Base-by-base conservation (phyloP, 2,329 filamentous ascomycete species). In the Diplodia intermedia region DNA sequence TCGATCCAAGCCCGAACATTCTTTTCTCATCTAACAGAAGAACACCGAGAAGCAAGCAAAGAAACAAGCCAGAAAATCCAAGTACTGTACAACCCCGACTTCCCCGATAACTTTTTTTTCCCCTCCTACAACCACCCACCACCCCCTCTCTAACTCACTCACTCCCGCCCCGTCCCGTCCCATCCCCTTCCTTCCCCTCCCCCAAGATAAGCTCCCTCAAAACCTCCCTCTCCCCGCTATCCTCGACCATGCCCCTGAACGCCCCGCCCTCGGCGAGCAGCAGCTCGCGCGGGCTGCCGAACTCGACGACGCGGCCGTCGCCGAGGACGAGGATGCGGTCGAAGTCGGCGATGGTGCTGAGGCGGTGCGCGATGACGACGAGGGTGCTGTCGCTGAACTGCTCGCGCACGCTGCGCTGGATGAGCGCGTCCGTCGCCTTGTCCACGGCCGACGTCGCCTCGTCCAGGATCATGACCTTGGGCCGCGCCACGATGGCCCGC, bases 401-500 rank as follows among this genome's bases (percentile, higher is more conserved):
- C 31, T 71, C 67, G 9, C 68, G 60, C 20, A 75, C 69, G 52
- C 68, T 67, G 15, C 53, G 40, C 57, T 71, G 73, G 50, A 75
- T 73, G 61, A 69, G 65, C 20, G 49, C 62, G 38, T 74, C 73
- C 14, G 71, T 75, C 29, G 68, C 69, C 33, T 68, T 68, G 70
- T 75, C 72, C 3, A 75, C 67, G 0, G 91, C 90, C 3, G 87
- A 90, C 0, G 91, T 94, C 0, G 91, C 91, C 79, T 94, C 91
- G 75, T 94, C 91, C 1, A 94, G 85, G 1, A 94, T 88, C 86
- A 94, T 90, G 72, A 94, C 88, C 75, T 90, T 90, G 3, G 91
- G 90, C 0, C 89, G 85, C 7, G 71, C 60, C 14, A 72, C 56
- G 49, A 73, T 71, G 61, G 72, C 72, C 49, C 72, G 71, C 2